Percentiles rank a stretch among this genome's conserved stretches.
phyloP scores from a whole-genome alignment of 805 yeast species.

The Saturnispora diversa region DNA sequence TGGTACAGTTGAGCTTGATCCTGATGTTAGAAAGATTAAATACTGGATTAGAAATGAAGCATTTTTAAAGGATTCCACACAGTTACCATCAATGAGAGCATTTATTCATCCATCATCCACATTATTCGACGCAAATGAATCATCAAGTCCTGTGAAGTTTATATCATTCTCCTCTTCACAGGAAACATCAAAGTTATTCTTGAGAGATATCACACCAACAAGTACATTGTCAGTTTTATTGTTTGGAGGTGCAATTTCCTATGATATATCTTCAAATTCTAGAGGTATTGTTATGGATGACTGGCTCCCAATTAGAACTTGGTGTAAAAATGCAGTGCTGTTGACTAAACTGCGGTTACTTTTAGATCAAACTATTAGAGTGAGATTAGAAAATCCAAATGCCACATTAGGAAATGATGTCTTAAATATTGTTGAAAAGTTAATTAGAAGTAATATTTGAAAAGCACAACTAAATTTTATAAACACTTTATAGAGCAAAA shows the following conservation, averaged over 20 bases:
- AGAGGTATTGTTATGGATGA: slow-evolving; percentile 81
- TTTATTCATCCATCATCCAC: slow-evolving; percentile 85
- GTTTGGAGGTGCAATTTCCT: slow-evolving; percentile 68
- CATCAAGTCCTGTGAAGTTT: slow-evolving; percentile 33
- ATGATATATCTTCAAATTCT: slow-evolving; percentile 48
- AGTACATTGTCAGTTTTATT: slow-evolving; percentile 62
- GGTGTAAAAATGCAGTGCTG: slow-evolving; percentile 90
- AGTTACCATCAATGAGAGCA: slow-evolving; percentile 57
- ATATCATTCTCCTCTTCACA: slow-evolving; percentile 54
- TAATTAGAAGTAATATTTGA: slow-evolving; percentile 22
- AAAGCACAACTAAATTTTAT: background rate
- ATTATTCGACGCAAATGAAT: slow-evolving; percentile 39
- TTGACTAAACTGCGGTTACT: slow-evolving; percentile 60
- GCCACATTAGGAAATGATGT: slow-evolving; percentile 29
- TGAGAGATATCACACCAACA: slow-evolving; percentile 76
- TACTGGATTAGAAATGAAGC: slow-evolving; percentile 65
- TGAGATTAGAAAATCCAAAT: slow-evolving; percentile 35
- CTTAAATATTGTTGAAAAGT: slow-evolving; percentile 33
- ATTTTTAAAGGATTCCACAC: slow-evolving; percentile 28
- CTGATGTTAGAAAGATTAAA: slow-evolving; percentile 65
- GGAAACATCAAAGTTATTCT: slow-evolving; percentile 54
- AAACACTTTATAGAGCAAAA: slow-evolving; percentile 1
- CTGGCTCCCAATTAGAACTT: slow-evolving; percentile 87
- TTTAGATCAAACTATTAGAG: slow-evolving; percentile 60
- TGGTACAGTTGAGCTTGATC: slow-evolving; percentile 82